These are phyloP conservation scores for Euphorbia corollata DNA, from an alignment of 441 rosid genomes.

Conservation along the genomic window DNA sequence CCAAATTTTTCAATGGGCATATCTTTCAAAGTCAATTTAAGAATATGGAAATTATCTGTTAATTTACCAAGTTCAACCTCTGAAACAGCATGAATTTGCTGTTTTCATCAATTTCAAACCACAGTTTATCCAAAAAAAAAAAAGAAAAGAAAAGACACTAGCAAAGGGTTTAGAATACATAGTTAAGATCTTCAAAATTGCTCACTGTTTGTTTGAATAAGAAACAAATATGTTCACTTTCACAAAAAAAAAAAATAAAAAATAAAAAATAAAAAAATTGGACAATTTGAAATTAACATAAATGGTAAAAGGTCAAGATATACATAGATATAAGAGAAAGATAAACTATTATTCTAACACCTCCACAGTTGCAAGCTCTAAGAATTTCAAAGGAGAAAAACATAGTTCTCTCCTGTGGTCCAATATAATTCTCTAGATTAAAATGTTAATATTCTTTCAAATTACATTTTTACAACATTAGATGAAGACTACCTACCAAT, in stretches of 20 bases:
- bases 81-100: background rate
- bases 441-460: background rate
- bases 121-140: too few relatives aligned
- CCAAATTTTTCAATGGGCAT: background rate
- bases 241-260: too few relatives aligned
- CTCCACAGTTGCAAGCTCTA: background rate
- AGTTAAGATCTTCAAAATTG: background rate
- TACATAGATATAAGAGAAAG: background rate
- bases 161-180: background rate
- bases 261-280: background rate
- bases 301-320: background rate
- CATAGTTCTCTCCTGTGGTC: background rate
- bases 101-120: background rate
- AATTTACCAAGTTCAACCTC: background rate
- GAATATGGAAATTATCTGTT: background rate
- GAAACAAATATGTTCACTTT: background rate
- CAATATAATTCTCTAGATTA: background rate
- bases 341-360: background rate
- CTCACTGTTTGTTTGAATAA: background rate
- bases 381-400: background rate
- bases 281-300: background rate
- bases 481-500: slow-evolving; percentile 44
- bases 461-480: background rate
- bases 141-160: background rate
- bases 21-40: background rate